Base-by-base conservation (phyloP, 2,329 filamentous ascomycete genomes). In the Lasiodiplodia theobromae region DNA sequence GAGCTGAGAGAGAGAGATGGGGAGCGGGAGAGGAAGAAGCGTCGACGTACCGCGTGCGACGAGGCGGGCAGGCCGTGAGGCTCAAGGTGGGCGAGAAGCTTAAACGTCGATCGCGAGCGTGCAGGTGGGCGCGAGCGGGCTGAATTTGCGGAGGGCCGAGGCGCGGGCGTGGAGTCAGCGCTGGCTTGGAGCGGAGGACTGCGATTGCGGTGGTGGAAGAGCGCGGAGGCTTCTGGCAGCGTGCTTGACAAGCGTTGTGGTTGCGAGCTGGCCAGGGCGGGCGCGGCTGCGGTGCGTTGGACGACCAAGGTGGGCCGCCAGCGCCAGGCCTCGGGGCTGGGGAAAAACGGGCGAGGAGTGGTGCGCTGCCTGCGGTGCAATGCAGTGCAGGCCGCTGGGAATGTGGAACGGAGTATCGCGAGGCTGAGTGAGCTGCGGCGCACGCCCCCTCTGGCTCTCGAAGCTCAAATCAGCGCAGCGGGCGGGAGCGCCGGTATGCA, bases 61-160 rank as follows among this genome's bases (percentile, higher is more conserved):
- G 40, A 52, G 52, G 65, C 63, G 7, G 38, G 65, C 31, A 21
- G 56, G 56, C n/a, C 44, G 66, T 68, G 66, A 68, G 66, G 66
- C 66, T 68, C 66, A 68, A 68, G 28, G 49, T 40, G 66, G 54
- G 66, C 44, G 28, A 28, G 66, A 67, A 68, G 66, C 66, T 68
- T 68, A 68, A 68, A 60, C 66, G 66, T 52, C 56, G 66, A 68
- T 68, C 66, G 56, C 56, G 56, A 68, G 54, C n/a, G 64, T 57
- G 47, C 40, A 66, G 64, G 64, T 34, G 60, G 44, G 44, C 44
- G 18, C 3, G 31, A 18, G 40, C 60, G 47, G 47, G 60, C 47
- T 49, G 40, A 51, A 40, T 51, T 21, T 25, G 58, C 58, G 58
- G 28, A 51, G 44, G 21, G 54, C 38, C 28, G 31, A 21, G 40